phyloP scores from a whole-genome alignment of 148 eudicot species.

The Limonium bicolor region DNA sequence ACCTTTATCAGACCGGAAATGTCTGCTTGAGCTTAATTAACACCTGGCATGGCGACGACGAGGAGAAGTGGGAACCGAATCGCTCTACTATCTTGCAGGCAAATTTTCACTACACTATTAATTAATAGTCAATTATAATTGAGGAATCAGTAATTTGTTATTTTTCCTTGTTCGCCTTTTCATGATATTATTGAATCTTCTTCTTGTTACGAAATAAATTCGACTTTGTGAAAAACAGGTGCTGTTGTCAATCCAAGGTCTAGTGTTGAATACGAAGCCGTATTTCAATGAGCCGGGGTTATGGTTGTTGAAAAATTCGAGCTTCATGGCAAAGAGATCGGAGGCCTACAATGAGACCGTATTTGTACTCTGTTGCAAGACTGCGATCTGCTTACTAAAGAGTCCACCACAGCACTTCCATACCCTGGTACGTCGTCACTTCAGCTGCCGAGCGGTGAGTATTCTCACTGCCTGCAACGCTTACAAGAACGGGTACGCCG shows the following conservation, averaged over 20 bases:
- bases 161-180: too few relatives aligned
- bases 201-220: too few relatives aligned
- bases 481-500: slow-evolving; percentile 15
- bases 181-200: too few relatives aligned
- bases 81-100: slow-evolving; percentile 39
- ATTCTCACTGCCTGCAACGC: slow-evolving; percentile 28
- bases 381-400: slow-evolving; percentile 25
- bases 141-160: too few relatives aligned
- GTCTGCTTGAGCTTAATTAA: slow-evolving; percentile 69
- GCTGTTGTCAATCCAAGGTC: slow-evolving; percentile 67
- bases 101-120: too few relatives aligned
- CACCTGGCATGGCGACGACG: slow-evolving; percentile 42
- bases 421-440: slow-evolving; percentile 24
- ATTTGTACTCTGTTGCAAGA: slow-evolving; percentile 35
- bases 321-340: slow-evolving; percentile 14
- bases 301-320: slow-evolving; percentile 6
- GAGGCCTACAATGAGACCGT: slow-evolving; percentile 31
- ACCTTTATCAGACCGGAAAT: slow-evolving; percentile 31
- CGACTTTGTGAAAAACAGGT: too few relatives aligned
- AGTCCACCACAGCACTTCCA: slow-evolving; percentile 38
- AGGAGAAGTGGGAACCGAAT: slow-evolving; percentile 38
- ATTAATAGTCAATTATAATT: too few relatives aligned
- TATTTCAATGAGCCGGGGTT: slow-evolving; percentile 59
- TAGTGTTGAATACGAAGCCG: slow-evolving; percentile 60
- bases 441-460: slow-evolving; percentile 12